These are phyloP conservation scores for Aphanoascus verrucosus DNA, from an alignment of 2,329 filamentous ascomycete genomes.

Conservation along the genomic window DNA sequence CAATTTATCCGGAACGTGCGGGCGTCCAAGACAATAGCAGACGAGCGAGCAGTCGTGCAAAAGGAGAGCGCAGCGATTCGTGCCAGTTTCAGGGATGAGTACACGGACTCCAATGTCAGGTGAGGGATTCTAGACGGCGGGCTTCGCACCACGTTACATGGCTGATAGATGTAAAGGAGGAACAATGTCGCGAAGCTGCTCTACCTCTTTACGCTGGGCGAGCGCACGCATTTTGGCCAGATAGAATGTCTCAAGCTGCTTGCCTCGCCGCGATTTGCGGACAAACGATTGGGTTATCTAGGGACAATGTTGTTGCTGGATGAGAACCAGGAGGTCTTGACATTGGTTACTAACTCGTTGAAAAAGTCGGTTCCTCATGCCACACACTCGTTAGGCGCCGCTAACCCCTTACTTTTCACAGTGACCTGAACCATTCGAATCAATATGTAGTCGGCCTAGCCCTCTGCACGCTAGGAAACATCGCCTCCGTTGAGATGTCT, in stretches of 20 bases:
- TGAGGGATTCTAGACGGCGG: constrained; percentile 37
- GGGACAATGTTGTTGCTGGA: constrained; percentile 93
- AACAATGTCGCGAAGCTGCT: constrained; percentile 98
- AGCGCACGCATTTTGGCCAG: constrained; percentile 96
- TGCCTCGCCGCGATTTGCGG: constrained; percentile 91
- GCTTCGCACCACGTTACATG: not conserved
- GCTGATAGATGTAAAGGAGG: constrained; percentile 47
- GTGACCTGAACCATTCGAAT: constrained; percentile 92
- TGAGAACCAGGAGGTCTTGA: constrained; percentile 97
- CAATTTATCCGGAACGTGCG: constrained; percentile 99
- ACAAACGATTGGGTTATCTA: constrained; percentile 90
- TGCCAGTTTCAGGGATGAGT: constrained; percentile 95
- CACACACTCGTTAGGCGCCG: not conserved
- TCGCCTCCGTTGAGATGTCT: constrained; percentile 96
- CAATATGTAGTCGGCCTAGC: constrained; percentile 97
- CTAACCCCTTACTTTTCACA: constrained; percentile 30
- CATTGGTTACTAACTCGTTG: constrained; percentile 90
- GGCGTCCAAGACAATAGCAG: constrained; percentile 95
- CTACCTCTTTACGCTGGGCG: constrained; percentile 94
- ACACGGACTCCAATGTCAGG: constrained; percentile 81
- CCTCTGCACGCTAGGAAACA: constrained; percentile 92
- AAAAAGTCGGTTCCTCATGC: constrained; percentile 60
- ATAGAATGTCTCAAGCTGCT: constrained; percentile 98
- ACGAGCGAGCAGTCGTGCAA: constrained; percentile 94
- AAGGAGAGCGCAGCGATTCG: constrained; percentile 97